A percentile compares a stretch with the other conserved stretches of the same genome.
Evolutionary conservation across 768 basidiomycete species (phyloP).

Genomic region (Lactarius indigo): DNA sequence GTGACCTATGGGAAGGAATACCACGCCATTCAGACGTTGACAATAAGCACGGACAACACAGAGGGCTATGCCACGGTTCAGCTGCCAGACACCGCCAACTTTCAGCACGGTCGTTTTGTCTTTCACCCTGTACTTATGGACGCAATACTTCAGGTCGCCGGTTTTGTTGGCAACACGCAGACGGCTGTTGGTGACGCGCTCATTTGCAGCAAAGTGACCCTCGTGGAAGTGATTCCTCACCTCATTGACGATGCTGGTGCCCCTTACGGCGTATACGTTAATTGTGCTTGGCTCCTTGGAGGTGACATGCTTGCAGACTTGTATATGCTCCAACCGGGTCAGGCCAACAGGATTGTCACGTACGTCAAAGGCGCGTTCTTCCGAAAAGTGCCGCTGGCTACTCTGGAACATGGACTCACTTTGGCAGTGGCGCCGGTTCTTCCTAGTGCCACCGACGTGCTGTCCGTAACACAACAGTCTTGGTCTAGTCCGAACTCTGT

Average conservation of each 20-base stretch:
- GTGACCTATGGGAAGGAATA: constrained; percentile 60
- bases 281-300: constrained; percentile 41
- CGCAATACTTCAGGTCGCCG: constrained; percentile 63
- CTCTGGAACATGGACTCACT: constrained; percentile 46
- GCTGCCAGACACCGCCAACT: constrained; percentile 37
- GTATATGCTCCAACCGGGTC: constrained; percentile 43
- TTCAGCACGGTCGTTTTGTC: constrained; percentile 36
- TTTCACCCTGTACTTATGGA: constrained; percentile 61
- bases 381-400: constrained; percentile 48
- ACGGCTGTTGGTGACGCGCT: constrained; percentile 50
- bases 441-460: background rate
- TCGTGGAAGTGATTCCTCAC: constrained; percentile 45
- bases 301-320: constrained; percentile 49
- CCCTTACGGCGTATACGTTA: constrained; percentile 52
- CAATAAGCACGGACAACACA: constrained; percentile 44
- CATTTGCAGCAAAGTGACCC: constrained; percentile 57
- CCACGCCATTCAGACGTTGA: constrained; percentile 54
- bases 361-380: constrained; percentile 57
- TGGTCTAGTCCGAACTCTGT: background rate
- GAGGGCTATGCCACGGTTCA: constrained; percentile 50
- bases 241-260: constrained; percentile 37
- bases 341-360: constrained; percentile 46
- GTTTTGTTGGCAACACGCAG: constrained; percentile 63
- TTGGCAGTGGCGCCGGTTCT: constrained; percentile 28
- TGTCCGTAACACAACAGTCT: background rate